Evolutionary conservation across 2,329 filamentous ascomycete genomes (phyloP).

Genomic region (Seiridium cupressi): DNA sequence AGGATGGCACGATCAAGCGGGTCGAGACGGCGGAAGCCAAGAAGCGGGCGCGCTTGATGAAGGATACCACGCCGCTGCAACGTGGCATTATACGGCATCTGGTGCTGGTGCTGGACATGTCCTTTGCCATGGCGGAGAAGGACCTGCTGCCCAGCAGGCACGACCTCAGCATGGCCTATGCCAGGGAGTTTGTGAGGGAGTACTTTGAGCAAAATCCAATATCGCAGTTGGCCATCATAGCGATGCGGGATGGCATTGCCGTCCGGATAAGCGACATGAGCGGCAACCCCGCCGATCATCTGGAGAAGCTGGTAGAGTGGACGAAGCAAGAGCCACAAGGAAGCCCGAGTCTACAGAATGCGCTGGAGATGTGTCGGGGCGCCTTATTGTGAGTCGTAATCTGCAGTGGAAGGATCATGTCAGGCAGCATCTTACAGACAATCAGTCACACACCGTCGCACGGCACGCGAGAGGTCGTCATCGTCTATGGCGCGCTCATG

Average conservation of each 20-base stretch:
- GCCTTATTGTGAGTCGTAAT: conserved; percentile 67
- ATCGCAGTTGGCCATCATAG: conserved; percentile 87
- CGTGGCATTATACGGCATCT: conserved; percentile 97
- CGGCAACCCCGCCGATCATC: conserved; percentile 86
- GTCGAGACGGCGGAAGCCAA: conserved; percentile 66
- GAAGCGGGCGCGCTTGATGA: conserved; percentile 76
- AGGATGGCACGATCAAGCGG: conserved; percentile 75
- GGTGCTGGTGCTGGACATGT: conserved; percentile 87
- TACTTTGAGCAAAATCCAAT: conserved; percentile 99
- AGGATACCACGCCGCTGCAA: conserved; percentile 93
- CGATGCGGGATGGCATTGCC: conserved; percentile 90
- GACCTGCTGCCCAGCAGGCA: conserved; percentile 88
- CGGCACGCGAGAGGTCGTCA: conserved; percentile 87
- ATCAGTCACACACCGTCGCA: conserved; percentile 82
- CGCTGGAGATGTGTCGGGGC: conserved; percentile 90
- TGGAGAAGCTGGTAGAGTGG: conserved; percentile 70
- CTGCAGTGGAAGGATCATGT: background rate
- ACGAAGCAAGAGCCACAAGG: conserved; percentile 68
- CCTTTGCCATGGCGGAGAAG: conserved; percentile 91
- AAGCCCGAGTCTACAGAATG: conserved; percentile 85
- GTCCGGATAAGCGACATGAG: conserved; percentile 84
- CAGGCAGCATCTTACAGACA: conserved; percentile 4
- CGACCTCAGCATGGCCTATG: conserved; percentile 77
- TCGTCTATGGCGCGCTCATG: conserved; percentile 87
- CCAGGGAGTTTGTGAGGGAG: conserved; percentile 84